Base-by-base conservation (phyloP, 768 basidiomycete genomes). In the Lactarius sanguifluus region DNA sequence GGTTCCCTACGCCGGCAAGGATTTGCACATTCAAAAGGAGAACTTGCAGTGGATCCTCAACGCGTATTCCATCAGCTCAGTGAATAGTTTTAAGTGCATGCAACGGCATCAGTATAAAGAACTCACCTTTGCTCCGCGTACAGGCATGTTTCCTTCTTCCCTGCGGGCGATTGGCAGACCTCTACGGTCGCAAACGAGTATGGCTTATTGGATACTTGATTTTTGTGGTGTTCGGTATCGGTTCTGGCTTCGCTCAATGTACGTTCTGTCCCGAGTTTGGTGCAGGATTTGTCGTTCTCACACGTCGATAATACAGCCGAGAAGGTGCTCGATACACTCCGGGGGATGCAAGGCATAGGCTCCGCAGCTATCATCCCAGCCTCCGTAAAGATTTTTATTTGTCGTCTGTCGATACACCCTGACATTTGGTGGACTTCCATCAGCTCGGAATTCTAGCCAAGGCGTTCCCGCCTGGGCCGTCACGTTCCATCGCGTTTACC, bases 371-470 rank as follows among this genome's bases (percentile, higher is more conserved):
- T 82, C 3, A 85, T 92, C 20, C 92, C 92, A 6, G 84, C 91
- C 18, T 81, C 86, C 13, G 89, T 91, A 78, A 72, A 81, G 72
- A 25, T 20, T 38, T 41, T 57, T 45, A 20, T 4, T 59, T 13
- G 55, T 13, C 64, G 28, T n/a, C n/a, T 30, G 58, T 57, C 41
- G 63, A 56, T 23, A 62, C 69, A 18, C 54, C 23, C 28, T 55
- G 40, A 55, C 59, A 23, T 23, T 23, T 13, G 32, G 34, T n/a
- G 15, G n/a, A 47, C 25, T 16, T 16, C 25, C 28, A 20, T 2
- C 67, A 92, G 86, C 74, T 94, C 1, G 94, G 94, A 1, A 94
- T 92, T 64, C 81, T 96, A 41, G 94, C 94, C 0, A 82, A 89
- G 57, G 79, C 86, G 0, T 96, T 96, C 74, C 88, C 89, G 2